Conservation (phyloP, 129 eudicot genomes). For the Artemisia tridentata region DNA sequence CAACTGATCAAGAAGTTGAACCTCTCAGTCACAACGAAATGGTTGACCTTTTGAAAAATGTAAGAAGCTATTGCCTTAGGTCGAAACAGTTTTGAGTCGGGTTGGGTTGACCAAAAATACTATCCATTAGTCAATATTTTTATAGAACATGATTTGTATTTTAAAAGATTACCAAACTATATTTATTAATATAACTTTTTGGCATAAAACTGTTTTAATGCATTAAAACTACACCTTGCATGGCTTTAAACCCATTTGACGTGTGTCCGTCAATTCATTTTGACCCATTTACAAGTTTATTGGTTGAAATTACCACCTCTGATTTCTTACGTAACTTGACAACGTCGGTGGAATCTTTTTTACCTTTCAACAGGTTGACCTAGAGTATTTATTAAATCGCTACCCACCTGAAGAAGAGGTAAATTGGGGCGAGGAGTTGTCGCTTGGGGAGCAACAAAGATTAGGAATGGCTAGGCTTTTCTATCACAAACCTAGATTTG, state of each 20-base stretch:
- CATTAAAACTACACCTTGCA: neutral
- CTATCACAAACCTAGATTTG: constrained; percentile 97
- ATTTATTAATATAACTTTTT: too few species aligned
- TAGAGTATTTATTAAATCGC: constrained; percentile 87
- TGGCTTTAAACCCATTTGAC: neutral
- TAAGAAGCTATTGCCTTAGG: constrained; percentile 29
- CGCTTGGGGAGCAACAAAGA: constrained; percentile 96
- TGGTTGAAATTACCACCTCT: neutral
- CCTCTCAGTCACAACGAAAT: constrained; percentile 73
- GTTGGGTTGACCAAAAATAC: neutral
- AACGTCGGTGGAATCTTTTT: neutral
- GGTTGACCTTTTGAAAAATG: constrained; percentile 88
- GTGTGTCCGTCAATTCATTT: neutral
- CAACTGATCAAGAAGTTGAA: constrained; percentile 75
- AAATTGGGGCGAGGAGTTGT: constrained; percentile 98
- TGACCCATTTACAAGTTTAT: neutral
- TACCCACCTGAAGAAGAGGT: constrained; percentile 94
- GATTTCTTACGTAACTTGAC: neutral
- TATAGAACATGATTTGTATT: too few species aligned
- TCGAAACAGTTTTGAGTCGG: neutral
- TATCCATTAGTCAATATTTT: too few species aligned
- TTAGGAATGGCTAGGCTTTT: constrained; percentile 99
- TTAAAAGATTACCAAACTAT: too few species aligned
- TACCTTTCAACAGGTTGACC: constrained; percentile 69
- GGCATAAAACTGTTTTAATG: neutral